Conservation (phyloP, 306 rosid genomes). For the Parietaria judaica region DNA sequence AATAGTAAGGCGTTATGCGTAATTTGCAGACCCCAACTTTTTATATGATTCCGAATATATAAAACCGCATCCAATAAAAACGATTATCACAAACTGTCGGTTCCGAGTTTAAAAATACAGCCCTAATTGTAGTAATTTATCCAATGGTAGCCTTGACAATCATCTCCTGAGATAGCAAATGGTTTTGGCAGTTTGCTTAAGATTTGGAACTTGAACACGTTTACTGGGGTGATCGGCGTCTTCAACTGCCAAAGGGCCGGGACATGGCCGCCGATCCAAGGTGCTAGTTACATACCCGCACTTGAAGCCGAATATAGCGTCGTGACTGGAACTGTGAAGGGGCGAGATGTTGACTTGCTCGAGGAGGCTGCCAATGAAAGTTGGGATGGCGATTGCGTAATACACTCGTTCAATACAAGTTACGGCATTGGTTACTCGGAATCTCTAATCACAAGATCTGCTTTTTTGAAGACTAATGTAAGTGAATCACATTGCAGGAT, state of each 20-base stretch:
- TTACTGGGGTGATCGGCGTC: constrained; percentile 12
- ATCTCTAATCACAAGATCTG: too few species aligned
- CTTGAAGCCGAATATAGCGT: not conserved
- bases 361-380: constrained; percentile 3
- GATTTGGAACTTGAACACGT: constrained; percentile 21
- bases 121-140: too few species aligned
- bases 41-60: too few species aligned
- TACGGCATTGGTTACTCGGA: too few species aligned
- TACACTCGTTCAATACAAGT: not conserved
- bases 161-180: too few species aligned
- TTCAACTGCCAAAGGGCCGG: constrained; percentile 25
- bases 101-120: too few species aligned
- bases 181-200: constrained; percentile 13
- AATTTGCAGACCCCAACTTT: too few species aligned
- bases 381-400: constrained; percentile 15
- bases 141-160: too few species aligned
- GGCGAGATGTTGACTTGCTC: constrained; percentile 12
- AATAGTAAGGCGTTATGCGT: too few species aligned
- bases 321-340: constrained; percentile 6
- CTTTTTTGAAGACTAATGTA: too few species aligned
- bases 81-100: too few species aligned
- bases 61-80: too few species aligned
- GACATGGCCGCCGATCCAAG: not conserved
- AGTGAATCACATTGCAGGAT: not conserved
- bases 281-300: constrained; percentile 4